These are phyloP conservation scores for Plasmopara viticola DNA, from an alignment of 352 stramenopile genomes.

Conservation along the genomic window DNA sequence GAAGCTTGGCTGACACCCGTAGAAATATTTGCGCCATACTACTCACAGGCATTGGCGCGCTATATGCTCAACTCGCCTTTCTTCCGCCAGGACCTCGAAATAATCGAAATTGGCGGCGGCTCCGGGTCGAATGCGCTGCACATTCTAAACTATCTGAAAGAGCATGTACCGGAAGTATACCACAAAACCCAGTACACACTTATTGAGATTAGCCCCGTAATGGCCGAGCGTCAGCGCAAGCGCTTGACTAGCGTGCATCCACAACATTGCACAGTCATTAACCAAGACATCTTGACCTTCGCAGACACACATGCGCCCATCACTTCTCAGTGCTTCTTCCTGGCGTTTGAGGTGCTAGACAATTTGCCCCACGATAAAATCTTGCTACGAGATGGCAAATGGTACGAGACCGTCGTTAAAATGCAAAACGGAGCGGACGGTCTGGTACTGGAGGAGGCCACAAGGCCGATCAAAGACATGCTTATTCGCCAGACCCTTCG, in stretches of 20 bases:
- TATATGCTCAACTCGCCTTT: slow-evolving; percentile 84
- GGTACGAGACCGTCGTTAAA: slow-evolving; percentile 65
- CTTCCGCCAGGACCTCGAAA: slow-evolving; percentile 42
- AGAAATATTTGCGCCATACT: slow-evolving; percentile 84
- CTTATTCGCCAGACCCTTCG: slow-evolving; percentile 70
- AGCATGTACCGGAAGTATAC: slow-evolving; percentile 74
- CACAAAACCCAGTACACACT: slow-evolving; percentile 79
- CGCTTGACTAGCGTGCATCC: slow-evolving; percentile 55
- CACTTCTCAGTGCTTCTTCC: slow-evolving; percentile 62
- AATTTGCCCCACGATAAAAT: slow-evolving; percentile 91
- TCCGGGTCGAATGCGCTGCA: slow-evolving; percentile 86
- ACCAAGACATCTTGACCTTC: slow-evolving; percentile 78
- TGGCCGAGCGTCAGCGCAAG: slow-evolving; percentile 72
- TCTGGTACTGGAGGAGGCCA: slow-evolving; percentile 36
- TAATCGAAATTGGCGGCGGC: slow-evolving; percentile 86
- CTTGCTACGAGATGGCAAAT: slow-evolving; percentile 60
- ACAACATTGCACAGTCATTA: slow-evolving; percentile 61
- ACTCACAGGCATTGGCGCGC: slow-evolving; percentile 81
- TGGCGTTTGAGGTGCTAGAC: slow-evolving; percentile 87
- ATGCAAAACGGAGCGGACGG: slow-evolving; percentile 5
- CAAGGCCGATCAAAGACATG: slow-evolving; percentile 52
- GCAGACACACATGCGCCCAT: slow-evolving; percentile 46
- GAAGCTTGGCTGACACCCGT: slow-evolving; percentile 89
- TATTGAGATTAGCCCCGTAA: slow-evolving; percentile 84
- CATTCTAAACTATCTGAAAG: slow-evolving; percentile 83